Base-by-base conservation (phyloP, 768 basidiomycete species). In the Pholiota molesta region DNA sequence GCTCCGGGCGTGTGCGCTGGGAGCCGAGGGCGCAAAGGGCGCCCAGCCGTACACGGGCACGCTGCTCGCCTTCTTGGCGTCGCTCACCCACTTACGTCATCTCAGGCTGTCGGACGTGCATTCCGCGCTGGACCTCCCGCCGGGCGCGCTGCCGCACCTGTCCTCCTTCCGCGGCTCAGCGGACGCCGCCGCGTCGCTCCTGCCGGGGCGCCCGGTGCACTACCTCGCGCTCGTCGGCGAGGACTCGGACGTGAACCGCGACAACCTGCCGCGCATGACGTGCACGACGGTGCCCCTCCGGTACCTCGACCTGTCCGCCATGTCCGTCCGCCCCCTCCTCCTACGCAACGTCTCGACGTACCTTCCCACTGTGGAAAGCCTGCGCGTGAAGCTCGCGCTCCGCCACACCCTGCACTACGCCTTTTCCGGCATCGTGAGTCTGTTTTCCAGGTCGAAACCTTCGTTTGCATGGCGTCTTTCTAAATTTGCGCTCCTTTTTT, bases 391-490 rank as follows among this genome's bases (percentile, higher is more conserved):
- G 66, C 81, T 88, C 49, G 86, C 88, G 19, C 75, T 89, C 35
- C 76, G 87, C 39, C 87, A 89, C 68, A 88, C 87, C 8, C 78
- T 89, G 29, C 87, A 88, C 66, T 86, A 83, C 68, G 78, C 86
- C 23, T 78, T 88, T 61, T 82, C 83, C 23, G 88, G 87, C 55
- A 86, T 88, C 73, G 88, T 88, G 75, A 85, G 88, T 77, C 39
- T 35, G 37, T 26, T 60, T 63, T 49, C 63, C 33, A 28, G 47
- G 47, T 10, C 19, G 8, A 28, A 28, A 8, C 23, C 13, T 14
- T 26, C n/a, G 55, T 60, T 44, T 54, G 47, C 60, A 31, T 62
- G 57, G 58, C 59, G 55, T 40, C 55, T 37, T 59, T 62, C 21
- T 44, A 59, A 31, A 62, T 44, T 60, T 39, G 23, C 47, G 51